These are phyloP conservation scores for Trichoderma sp. DNA, from an alignment of 2,329 filamentous ascomycete genomes.

Conservation along the genomic window DNA sequence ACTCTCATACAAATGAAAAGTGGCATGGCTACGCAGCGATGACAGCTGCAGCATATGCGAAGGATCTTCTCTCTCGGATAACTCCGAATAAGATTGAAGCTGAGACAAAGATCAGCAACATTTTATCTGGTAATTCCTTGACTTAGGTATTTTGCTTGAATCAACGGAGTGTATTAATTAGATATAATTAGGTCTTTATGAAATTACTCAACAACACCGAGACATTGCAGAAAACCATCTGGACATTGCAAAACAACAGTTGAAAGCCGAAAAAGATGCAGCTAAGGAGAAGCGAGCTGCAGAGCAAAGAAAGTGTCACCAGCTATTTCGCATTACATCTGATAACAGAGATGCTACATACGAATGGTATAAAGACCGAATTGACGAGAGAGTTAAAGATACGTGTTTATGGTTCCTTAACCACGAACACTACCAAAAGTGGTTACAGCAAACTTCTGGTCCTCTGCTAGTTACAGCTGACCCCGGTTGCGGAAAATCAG, in stretches of 20 bases:
- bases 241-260: too few species aligned
- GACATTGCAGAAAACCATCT: neutral
- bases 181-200: neutral
- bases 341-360: neutral
- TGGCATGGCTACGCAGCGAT: neutral
- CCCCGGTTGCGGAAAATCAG: neutral
- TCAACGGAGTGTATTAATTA: too few species aligned
- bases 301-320: neutral
- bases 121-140: neutral
- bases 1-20: rapidly evolving
- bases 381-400: neutral
- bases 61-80: neutral
- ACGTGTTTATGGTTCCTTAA: neutral
- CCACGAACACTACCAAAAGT: neutral
- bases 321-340: neutral
- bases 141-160: too few species aligned
- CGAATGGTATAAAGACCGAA: neutral
- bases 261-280: too few species aligned
- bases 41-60: neutral
- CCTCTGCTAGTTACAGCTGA: neutral
- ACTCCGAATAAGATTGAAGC: neutral
- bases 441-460: neutral
- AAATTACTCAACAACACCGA: neutral
- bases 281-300: too few species aligned
- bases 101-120: neutral